Evolutionary conservation across 148 eudicot genomes (phyloP).

Genomic region (Polygonum aviculare): DNA sequence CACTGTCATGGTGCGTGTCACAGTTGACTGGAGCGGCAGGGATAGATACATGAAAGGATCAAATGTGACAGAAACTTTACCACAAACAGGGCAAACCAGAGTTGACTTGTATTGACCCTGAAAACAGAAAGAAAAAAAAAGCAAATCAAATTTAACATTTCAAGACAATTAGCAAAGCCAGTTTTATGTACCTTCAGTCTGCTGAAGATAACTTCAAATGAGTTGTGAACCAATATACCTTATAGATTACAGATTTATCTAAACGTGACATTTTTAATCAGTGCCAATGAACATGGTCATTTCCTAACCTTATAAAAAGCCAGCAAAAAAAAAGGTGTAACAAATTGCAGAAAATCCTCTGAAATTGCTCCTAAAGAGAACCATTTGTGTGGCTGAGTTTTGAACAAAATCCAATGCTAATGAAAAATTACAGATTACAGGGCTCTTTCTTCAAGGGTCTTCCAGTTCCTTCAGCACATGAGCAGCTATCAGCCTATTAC

Average conservation of each 20-base stretch:
- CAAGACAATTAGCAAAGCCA: neutral
- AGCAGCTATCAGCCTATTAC: neutral
- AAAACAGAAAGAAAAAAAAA: constrained; percentile 12
- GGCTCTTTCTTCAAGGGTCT: neutral
- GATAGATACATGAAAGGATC: constrained; percentile 99
- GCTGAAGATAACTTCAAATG: neutral
- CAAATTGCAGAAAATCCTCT: neutral
- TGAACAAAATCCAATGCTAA: neutral
- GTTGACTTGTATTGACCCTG: constrained; percentile 99
- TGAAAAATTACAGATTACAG: neutral
- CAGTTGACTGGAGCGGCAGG: constrained; percentile 83
- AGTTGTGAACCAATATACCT: neutral
- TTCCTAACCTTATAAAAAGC: neutral
- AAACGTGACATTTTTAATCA: neutral
- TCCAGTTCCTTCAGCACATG: neutral
- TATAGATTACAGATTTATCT: neutral
- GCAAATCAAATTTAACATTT: neutral
- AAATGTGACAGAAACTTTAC: constrained; percentile 82
- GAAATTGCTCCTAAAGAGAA: neutral
- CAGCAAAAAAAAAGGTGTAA: neutral
- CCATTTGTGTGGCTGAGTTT: neutral
- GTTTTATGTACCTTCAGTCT: neutral
- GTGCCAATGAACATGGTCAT: neutral
- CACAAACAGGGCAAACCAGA: constrained; percentile 80
- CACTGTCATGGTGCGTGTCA: constrained; percentile 71